Conservation (phyloP, 2,329 filamentous ascomycete species). For the Pseudovirgaria hyperparasitica region DNA sequence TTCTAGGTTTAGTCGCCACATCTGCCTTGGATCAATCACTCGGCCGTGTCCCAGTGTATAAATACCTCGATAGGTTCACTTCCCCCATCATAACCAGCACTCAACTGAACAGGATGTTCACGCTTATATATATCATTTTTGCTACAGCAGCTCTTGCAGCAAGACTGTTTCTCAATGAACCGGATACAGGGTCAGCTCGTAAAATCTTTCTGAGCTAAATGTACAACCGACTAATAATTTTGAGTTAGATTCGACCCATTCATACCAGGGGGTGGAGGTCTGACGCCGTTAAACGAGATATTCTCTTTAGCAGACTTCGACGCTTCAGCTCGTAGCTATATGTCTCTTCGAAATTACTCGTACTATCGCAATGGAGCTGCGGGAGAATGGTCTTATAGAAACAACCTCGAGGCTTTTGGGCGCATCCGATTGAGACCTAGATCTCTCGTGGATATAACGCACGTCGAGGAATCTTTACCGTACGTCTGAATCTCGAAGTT, state of each 20-base stretch:
- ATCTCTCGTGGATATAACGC: conserved; percentile 36
- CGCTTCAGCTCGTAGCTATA: conserved; percentile 36
- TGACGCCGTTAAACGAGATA: conserved; percentile 26
- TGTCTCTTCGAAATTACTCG: conserved; percentile 36
- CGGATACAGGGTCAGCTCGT: conserved; percentile 25
- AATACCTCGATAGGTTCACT: too few species aligned
- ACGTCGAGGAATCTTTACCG: conserved; percentile 20
- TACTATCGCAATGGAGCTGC: conserved; percentile 45
- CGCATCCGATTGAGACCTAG: conserved; percentile 37
- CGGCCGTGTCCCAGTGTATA: too few species aligned
- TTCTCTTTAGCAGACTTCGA: conserved; percentile 43
- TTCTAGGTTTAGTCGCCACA: too few species aligned
- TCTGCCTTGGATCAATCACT: too few species aligned
- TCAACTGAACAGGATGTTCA: too few species aligned
- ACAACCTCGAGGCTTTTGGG: conserved; percentile 43
- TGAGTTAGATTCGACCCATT: too few species aligned
- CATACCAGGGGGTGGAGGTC: too few species aligned
- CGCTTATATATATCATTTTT: too few species aligned
- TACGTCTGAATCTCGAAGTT: not conserved
- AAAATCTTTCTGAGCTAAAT: too few species aligned
- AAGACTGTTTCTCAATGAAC: conserved; percentile 20
- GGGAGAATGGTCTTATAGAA: conserved; percentile 43
- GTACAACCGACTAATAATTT: too few species aligned
- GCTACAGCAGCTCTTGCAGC: conserved; percentile 16
- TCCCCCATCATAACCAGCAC: too few species aligned